These are phyloP conservation scores for Phytophthora pisi DNA, from an alignment of 352 stramenopile genomes.

Conservation along the genomic window DNA sequence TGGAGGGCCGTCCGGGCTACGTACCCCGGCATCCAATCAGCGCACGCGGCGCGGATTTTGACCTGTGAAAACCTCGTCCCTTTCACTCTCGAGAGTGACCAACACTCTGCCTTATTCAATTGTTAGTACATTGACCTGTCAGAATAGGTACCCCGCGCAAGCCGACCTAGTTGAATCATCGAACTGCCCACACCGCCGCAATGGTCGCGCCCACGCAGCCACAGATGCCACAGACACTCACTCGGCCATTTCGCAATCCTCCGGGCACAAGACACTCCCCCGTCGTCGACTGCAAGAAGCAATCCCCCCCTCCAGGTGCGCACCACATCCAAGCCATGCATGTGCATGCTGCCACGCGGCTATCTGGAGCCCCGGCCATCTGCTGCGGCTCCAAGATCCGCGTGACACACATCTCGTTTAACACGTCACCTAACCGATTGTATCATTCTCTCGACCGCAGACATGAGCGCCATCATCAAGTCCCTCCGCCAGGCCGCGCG, in stretches of 20 bases:
- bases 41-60: neutral
- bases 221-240: constrained; percentile 22
- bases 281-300: constrained; percentile 8
- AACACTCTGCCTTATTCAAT: neutral
- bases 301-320: constrained; percentile 23
- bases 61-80: neutral
- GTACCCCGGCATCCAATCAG: constrained; percentile 35
- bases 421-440: neutral
- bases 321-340: constrained; percentile 2
- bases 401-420: neutral
- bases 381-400: constrained; percentile 12
- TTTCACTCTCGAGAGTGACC: neutral
- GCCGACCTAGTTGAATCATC: constrained; percentile 25
- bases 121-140: neutral
- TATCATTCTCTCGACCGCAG: constrained; percentile 17
- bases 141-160: constrained; percentile 18
- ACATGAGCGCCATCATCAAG: constrained; percentile 77
- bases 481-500: constrained; percentile 52
- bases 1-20: constrained; percentile 14
- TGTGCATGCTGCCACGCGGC: neutral
- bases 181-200: constrained; percentile 6
- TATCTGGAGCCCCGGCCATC: constrained; percentile 1
- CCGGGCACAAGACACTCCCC: constrained; percentile 28
- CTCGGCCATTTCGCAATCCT: constrained; percentile 42
- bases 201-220: constrained; percentile 23